Percentiles rank a stretch among this genome's conserved stretches.
Evolutionary conservation across 306 rosid genomes (phyloP).

Genomic region (Quercus dentata): DNA sequence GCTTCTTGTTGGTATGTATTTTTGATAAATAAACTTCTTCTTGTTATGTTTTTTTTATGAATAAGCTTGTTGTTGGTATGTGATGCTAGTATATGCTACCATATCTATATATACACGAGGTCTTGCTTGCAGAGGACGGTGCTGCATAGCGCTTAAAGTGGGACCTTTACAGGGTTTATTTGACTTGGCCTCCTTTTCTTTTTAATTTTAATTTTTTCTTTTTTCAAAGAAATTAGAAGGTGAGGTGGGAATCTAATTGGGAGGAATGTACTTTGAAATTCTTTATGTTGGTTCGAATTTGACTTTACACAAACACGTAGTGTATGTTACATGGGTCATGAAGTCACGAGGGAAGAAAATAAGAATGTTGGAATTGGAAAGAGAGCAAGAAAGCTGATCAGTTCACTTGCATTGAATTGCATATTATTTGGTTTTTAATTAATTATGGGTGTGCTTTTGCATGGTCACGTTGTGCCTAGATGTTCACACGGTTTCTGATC

Average conservation of each 20-base stretch:
- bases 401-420: neutral
- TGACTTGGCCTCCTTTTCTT: conserved; percentile 32
- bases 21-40: too few species aligned
- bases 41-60: too few species aligned
- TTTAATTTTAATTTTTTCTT: neutral
- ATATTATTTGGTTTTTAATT: neutral
- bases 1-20: neutral
- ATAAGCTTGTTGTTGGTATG: neutral
- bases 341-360: conserved; percentile 11
- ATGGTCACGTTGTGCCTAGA: conserved; percentile 10
- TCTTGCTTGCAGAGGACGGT: conserved; percentile 33
- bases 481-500: conserved; percentile 29
- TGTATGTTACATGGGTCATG: neutral
- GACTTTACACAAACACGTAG: conserved; percentile 25
- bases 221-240: neutral
- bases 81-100: neutral
- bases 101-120: neutral
- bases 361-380: neutral
- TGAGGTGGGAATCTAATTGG: neutral
- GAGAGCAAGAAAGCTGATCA: conserved; percentile 6
- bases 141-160: conserved; percentile 18
- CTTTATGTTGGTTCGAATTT: conserved; percentile 33
- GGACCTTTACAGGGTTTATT: conserved; percentile 29
- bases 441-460: conserved; percentile 20
- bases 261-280: conserved; percentile 20